Evolutionary conservation across 805 yeast genomes (phyloP), one percentile per base, ranked within the genome.

Genomic region (Sugiyamaella chiloensis): DNA sequence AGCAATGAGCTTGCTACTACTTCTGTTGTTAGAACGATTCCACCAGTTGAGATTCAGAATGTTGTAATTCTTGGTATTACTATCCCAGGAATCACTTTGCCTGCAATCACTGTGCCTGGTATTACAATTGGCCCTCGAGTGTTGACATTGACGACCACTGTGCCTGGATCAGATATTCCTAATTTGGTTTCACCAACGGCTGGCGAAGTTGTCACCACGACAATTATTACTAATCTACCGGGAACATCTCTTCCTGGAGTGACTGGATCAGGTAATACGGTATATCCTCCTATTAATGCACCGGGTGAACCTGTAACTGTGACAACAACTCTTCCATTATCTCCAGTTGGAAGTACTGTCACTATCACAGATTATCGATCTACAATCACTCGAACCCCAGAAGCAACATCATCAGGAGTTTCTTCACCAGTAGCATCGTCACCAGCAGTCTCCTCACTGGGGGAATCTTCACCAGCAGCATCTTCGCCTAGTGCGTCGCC

Each of bases 21-120:
- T 16, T 32, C 53, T 11, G 26, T 42, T 30, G 17, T n/a, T 12
- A 29, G 34, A 29, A 43, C 47, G 14, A 30, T 47, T 12, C 58
- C 60, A 2, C 58, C 54, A 5, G 34, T 52, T 2, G 57, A 58
- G 5, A 40, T 52, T 17, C 54, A 57, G 1, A 50, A 49, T 4
- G 24, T 52, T 17, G 53, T 59, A 6, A 32, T 53, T 20, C 45
- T 57, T 8, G 56, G 53, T 4, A 27, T 39, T 6, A 41, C 48
- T 1, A 40, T 52, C 21, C 53, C 57, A 5, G 53, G 44, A 31
- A 47, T 43, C 8, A 39, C 50, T 1, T 44, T 47, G 2, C 49
- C 51, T 12, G 50, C 45, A 9, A 42, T 50, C 2, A 41, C 56
- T 9, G 42, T 43, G 5, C 50, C 54, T 11, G 47, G 52, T 19